A percentile compares a stretch with the other conserved stretches of the same genome.
These are phyloP conservation scores for Corylus avellana DNA, from an alignment of 306 rosid species.

Conservation along the genomic window DNA sequence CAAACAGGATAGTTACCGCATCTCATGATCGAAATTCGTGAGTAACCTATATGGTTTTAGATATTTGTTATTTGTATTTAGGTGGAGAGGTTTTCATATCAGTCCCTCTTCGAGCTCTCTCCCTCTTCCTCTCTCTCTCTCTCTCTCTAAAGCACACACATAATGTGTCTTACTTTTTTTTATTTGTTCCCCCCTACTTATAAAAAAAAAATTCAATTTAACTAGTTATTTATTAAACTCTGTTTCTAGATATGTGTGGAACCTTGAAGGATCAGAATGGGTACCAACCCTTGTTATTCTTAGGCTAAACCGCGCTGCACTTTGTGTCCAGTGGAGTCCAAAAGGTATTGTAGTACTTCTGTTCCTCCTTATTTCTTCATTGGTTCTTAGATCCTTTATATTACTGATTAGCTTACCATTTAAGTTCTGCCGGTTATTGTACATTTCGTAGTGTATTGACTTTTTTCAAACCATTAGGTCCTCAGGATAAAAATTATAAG, in stretches of 20 bases:
- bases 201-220: background rate
- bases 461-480: background rate
- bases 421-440: background rate
- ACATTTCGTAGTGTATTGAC: background rate
- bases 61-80: slow-evolving; percentile 15
- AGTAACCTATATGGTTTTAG: slow-evolving; percentile 48
- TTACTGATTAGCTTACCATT: background rate
- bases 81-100: slow-evolving; percentile 4
- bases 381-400: slow-evolving; percentile 5
- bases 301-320: slow-evolving; percentile 95
- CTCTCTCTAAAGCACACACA: background rate
- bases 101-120: background rate
- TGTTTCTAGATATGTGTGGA: slow-evolving; percentile 85
- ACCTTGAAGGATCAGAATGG: slow-evolving; percentile 91
- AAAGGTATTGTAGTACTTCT: slow-evolving; percentile 56
- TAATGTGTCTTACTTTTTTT: background rate
- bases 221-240: background rate
- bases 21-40: slow-evolving; percentile 98
- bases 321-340: slow-evolving; percentile 98
- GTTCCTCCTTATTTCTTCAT: slow-evolving; percentile 14
- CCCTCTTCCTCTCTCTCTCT: background rate
- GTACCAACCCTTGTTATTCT: slow-evolving; percentile 93
- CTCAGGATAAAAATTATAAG: background rate
- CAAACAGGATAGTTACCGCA: slow-evolving; percentile 90
- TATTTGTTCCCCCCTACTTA: too few relatives aligned